Percentiles rank a stretch among this genome's conserved stretches.
Conservation (phyloP, 1,284 basidiomycete species). For the Trichosporon faecale region DNA sequence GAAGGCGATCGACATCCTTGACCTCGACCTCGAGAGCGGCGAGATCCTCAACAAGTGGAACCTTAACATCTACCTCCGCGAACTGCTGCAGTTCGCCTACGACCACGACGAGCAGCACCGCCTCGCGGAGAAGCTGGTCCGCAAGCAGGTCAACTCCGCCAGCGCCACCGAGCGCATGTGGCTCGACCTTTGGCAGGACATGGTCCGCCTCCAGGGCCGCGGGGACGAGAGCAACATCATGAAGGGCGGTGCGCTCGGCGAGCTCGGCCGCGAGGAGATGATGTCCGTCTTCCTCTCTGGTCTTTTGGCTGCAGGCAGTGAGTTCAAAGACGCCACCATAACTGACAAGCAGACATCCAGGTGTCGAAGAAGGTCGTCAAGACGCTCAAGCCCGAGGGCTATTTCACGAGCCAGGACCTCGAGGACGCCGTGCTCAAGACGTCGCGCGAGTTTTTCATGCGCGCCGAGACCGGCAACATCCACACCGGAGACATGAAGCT, state of each 20-base stretch:
- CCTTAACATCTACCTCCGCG: conserved; percentile 71
- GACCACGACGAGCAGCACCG: conserved; percentile 70
- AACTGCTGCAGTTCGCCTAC: conserved; percentile 74
- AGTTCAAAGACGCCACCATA: conserved; percentile 51
- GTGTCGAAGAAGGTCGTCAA: conserved; percentile 68
- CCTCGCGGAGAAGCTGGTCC: conserved; percentile 79
- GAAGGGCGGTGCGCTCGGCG: conserved; percentile 71
- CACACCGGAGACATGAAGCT: conserved; percentile 90
- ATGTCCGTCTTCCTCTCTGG: conserved; percentile 77
- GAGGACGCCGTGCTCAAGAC: conserved; percentile 76
- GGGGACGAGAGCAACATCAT: conserved; percentile 54
- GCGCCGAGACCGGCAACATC: conserved; percentile 83
- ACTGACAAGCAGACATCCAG: conserved; percentile 63
- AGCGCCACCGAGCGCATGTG: conserved; percentile 65
- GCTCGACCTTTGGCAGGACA: conserved; percentile 80
- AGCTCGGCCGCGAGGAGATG: conserved; percentile 67
- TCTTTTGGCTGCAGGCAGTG: conserved; percentile 76
- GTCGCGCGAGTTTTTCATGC: conserved; percentile 88
- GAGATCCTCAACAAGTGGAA: conserved; percentile 85
- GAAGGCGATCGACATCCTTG: conserved; percentile 77
- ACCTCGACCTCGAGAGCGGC: conserved; percentile 87
- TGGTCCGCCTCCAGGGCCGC: conserved; percentile 70
- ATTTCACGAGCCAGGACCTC: conserved; percentile 58
- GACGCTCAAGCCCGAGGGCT: conserved; percentile 58
- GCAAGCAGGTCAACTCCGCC: conserved; percentile 57